Base-by-base conservation (phyloP, 495 filamentous ascomycete species). In the Lepraria neglecta region DNA sequence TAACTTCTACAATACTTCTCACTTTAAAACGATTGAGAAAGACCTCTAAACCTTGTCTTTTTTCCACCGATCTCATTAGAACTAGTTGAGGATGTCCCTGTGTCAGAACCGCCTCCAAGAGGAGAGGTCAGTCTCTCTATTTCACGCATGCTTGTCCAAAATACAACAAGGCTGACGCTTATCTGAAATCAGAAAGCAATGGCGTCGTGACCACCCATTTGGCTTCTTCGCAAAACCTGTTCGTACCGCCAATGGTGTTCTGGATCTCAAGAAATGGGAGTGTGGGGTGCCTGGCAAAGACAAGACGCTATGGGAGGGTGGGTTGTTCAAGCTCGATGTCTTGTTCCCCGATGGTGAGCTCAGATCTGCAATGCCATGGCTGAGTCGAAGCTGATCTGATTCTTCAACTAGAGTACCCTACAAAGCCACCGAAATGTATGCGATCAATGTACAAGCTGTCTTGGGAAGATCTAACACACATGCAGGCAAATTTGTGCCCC, bases 381-480 rank as follows among this genome's bases (percentile, higher is more conserved):
- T 6, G 9, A 31, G 31, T 12, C 17, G 40, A 14, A 33, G 46
- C 55, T 53, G 12, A 45, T 27, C 28, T 40, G n/a, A n/a, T 14
- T n/a, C 54, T 30, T 52, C 58, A 38, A 38, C 63, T 68, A 98
- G 94, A 99, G 70, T 99, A 99, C 73, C 94, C 94, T 35, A 97
- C 94, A 50, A 99, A 99, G 72, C 94, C 94, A 31, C 94, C 94
- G 0, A 99, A 99, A 75, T 99, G 94, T 96, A 82, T 61, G 83
- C 40, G 43, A 55, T 19, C 56, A 48, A 24, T 11, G 27, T 46
- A 38, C 6, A 10, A 6, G 42, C 31, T 19, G 17, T 28, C 21
- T 19, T 24, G 28, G 42, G 31, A 12, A 0, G 12, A 21, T 24
- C 59, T 54, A 30, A 66, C 44, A 52, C 43, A 19, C 7, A 40